A percentile compares a stretch with the other conserved stretches of the same genome.
Conservation (phyloP, 2,329 filamentous ascomycete genomes). For the Botryotinia globosa region DNA sequence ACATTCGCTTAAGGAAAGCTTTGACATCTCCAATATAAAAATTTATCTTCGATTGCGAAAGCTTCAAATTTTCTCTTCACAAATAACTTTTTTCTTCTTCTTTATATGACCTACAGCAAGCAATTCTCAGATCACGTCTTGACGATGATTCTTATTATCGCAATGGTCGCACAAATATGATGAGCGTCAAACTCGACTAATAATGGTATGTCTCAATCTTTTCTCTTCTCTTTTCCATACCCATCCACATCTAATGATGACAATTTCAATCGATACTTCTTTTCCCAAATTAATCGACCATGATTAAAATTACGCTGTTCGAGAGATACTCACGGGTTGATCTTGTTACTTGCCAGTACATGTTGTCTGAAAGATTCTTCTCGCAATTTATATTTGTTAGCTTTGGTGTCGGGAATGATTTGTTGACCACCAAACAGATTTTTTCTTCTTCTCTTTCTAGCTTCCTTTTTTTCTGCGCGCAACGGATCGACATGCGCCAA, state of each 20-base stretch:
- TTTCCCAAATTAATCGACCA: constrained; percentile 86
- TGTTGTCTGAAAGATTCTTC: constrained; percentile 61
- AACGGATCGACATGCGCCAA: not conserved
- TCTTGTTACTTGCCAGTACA: constrained; percentile 93
- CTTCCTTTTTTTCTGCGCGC: not conserved
- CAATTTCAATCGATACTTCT: constrained; percentile 63
- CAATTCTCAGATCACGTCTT: not conserved
- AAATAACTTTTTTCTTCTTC: not conserved
- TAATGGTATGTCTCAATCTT: constrained; percentile 24
- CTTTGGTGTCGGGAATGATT: constrained; percentile 19
- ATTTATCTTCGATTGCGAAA: not conserved
- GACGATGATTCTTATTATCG: not conserved
- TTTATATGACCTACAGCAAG: not conserved
- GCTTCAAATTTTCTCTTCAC: not conserved
- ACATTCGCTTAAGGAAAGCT: constrained; percentile 12
- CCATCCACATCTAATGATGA: constrained; percentile 58
- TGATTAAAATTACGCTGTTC: constrained; percentile 71
- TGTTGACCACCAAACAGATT: constrained; percentile 29
- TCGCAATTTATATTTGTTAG: not conserved
- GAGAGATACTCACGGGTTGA: constrained; percentile 56
- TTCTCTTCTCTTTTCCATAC: constrained; percentile 11
- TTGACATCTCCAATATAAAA: constrained; percentile 16
- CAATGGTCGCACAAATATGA: not conserved
- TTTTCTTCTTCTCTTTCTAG: constrained; percentile 15
- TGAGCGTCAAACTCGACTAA: not conserved